Conservation (phyloP, 495 filamentous ascomycete species). For the Penicillium cataractarum region DNA sequence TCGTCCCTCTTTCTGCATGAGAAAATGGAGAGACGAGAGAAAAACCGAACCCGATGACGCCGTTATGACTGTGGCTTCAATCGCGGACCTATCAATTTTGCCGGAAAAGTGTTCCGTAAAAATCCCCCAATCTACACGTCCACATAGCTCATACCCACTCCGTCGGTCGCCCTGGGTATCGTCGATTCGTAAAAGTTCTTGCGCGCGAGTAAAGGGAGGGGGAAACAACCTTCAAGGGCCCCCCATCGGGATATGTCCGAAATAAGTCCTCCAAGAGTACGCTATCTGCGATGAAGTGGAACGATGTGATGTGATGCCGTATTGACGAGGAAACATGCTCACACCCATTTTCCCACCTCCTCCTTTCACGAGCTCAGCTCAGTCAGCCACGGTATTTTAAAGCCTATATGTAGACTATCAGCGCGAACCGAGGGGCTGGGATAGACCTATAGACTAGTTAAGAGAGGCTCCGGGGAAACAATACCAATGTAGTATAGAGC, state of each 20-base stretch:
- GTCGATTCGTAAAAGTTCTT: not conserved
- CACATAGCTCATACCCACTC: not conserved
- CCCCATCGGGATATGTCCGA: not conserved
- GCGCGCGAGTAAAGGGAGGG: not conserved
- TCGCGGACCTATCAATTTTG: not conserved
- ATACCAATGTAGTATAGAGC: conserved; percentile 10
- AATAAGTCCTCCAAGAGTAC: not conserved
- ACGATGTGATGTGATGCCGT: not conserved
- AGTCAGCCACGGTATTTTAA: conserved; percentile 2
- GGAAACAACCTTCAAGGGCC: not conserved
- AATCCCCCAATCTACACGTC: not conserved
- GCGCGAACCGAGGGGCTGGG: not conserved
- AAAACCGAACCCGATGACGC: conserved; percentile 3
- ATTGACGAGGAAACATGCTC: not conserved
- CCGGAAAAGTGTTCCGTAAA: not conserved
- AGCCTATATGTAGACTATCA: not conserved
- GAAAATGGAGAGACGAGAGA: not conserved
- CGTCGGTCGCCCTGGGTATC: conserved; percentile 1
- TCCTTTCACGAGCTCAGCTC: not conserved
- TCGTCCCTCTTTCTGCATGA: not conserved
- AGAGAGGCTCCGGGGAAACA: conserved; percentile 12
- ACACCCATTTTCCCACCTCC: not conserved
- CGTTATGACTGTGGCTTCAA: not conserved
- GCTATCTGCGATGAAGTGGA: not conserved
- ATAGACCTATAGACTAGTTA: not conserved